These are phyloP conservation scores for Entomortierella parvispora DNA, from an alignment of 192 early-diverging fungal species.

Conservation along the genomic window DNA sequence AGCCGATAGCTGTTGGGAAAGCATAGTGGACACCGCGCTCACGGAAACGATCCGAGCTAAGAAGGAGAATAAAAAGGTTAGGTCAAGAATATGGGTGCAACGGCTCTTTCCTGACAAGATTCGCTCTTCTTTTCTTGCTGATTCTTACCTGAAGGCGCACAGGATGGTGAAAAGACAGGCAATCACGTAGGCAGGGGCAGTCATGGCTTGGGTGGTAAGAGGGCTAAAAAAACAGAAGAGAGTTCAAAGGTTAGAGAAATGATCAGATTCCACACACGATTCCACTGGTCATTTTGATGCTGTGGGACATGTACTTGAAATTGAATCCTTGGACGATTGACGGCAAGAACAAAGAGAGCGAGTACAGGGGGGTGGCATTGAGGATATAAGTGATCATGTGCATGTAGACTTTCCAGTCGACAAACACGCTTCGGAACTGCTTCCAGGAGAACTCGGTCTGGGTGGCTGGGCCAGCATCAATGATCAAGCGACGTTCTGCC, in stretches of 20 bases:
- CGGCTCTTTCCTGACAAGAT: too few relatives aligned
- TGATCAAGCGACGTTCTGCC: constrained; percentile 53
- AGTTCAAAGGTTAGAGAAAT: too few relatives aligned
- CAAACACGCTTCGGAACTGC: constrained; percentile 59
- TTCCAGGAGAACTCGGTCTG: constrained; percentile 61
- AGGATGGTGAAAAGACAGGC: constrained; percentile 52
- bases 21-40: constrained; percentile 61
- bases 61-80: constrained; percentile 25
- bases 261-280: too few relatives aligned
- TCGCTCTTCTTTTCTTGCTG: too few relatives aligned
- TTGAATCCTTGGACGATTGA: constrained; percentile 77
- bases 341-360: constrained; percentile 75
- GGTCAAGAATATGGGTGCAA: too few relatives aligned
- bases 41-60: constrained; percentile 31
- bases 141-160: too few relatives aligned
- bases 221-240: constrained; percentile 10
- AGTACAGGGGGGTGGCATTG: constrained; percentile 69
- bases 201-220: constrained; percentile 60
- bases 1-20: constrained; percentile 50
- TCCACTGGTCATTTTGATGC: too few relatives aligned
- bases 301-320: constrained; percentile 42
- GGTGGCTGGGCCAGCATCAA: constrained; percentile 60
- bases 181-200: constrained; percentile 61
- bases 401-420: constrained; percentile 62
- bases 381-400: constrained; percentile 72